Evolutionary conservation across 169 alveolate species (phyloP).

Genomic region (Plasmodium sp.): DNA sequence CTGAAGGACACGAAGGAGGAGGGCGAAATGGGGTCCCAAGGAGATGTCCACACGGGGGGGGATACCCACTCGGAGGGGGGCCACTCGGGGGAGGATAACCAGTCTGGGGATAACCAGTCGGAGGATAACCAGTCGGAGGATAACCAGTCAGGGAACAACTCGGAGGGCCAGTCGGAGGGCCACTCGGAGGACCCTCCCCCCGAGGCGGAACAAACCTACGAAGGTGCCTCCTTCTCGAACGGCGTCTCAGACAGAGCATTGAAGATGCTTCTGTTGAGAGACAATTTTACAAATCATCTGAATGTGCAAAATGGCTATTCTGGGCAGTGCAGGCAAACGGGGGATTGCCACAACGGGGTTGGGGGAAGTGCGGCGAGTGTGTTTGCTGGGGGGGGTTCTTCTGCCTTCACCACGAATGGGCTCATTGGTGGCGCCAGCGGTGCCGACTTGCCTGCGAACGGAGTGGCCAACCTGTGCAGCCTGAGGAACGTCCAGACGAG

Average conservation of each 20-base stretch:
- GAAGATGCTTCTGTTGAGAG: background rate
- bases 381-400: background rate
- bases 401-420: background rate
- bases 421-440: background rate
- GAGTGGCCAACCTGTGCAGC: background rate
- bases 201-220: background rate
- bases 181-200: background rate
- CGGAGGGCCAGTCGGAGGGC: background rate
- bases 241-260: background rate
- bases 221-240: background rate
- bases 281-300: background rate
- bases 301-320: background rate
- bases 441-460: background rate
- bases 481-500: background rate
- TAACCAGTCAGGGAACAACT: no score
- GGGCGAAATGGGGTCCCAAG: background rate
- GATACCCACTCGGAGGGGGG: background rate
- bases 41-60: background rate
- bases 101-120: no score
- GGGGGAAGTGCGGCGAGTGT: background rate
- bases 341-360: background rate
- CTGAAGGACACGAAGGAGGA: background rate
- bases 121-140: no score
- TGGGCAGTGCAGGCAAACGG: background rate
- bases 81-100: no score